phyloP scores from a whole-genome alignment of 345 rosid species.

The Arabis alpina region DNA sequence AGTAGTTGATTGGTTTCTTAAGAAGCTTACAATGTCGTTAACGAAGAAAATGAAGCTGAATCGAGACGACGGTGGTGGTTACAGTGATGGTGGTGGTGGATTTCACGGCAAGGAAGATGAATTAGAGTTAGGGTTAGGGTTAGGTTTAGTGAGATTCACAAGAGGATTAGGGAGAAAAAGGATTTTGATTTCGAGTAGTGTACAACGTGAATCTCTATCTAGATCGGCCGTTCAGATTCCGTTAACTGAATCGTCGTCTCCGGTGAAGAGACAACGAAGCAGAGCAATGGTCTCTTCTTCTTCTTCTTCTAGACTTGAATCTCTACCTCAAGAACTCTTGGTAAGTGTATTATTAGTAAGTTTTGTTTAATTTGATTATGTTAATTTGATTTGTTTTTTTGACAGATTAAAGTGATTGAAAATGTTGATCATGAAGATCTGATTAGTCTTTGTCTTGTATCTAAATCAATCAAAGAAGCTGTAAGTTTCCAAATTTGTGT shows the following conservation, averaged over 20 bases:
- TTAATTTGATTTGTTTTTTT: slow-evolving; percentile 7
- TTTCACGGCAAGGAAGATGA: slow-evolving; percentile 36
- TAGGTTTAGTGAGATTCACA: slow-evolving; percentile 55
- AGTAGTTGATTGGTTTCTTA: slow-evolving; percentile 17
- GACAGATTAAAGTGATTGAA: slow-evolving; percentile 69
- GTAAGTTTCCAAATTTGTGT: slow-evolving; percentile 48
- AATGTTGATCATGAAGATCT: slow-evolving; percentile 77
- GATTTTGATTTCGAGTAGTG: slow-evolving; percentile 51
- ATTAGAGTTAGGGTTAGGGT: slow-evolving; percentile 47
- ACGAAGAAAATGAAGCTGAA: slow-evolving; percentile 45
- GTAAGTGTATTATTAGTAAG: slow-evolving; percentile 37
- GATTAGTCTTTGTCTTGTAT: slow-evolving; percentile 62
- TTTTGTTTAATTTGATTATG: background rate
- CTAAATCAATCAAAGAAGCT: slow-evolving; percentile 71
- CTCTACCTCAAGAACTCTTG: slow-evolving; percentile 79
- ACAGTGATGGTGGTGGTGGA: background rate
- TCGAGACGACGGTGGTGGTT: background rate
- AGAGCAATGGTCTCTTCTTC: slow-evolving; percentile 16
- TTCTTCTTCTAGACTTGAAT: slow-evolving; percentile 56
- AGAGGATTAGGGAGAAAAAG: slow-evolving; percentile 77
- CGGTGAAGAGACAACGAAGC: slow-evolving; percentile 63
- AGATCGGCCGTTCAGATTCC: slow-evolving; percentile 41
- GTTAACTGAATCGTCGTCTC: slow-evolving; percentile 35
- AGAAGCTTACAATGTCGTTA: slow-evolving; percentile 47
- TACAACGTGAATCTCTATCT: background rate